phyloP scores from a whole-genome alignment of 2,329 filamentous ascomycete species.

The Ilyonectria destructans region DNA sequence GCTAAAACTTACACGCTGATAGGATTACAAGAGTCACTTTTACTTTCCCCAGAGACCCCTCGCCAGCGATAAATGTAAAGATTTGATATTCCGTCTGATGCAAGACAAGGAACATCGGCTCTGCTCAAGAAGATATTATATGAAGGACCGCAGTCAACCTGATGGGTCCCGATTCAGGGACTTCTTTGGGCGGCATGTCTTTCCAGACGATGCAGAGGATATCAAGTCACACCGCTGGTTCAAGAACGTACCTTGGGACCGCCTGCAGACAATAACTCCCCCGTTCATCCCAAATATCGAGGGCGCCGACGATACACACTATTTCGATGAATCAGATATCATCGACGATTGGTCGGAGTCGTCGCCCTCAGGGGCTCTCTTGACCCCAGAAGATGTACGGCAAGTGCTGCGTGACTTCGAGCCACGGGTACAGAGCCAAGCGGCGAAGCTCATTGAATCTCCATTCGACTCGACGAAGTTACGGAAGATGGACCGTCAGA shows the following conservation, averaged over 20 bases:
- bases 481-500: constrained; percentile 65
- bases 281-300: constrained; percentile 86
- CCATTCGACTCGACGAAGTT: constrained; percentile 67
- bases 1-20: constrained; percentile 27
- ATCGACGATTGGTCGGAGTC: constrained; percentile 76
- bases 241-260: constrained; percentile 82
- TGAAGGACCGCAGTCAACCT: constrained; percentile 69
- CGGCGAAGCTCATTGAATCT: constrained; percentile 62
- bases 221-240: constrained; percentile 95
- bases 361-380: constrained; percentile 53
- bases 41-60: constrained; percentile 78
- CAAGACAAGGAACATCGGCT: constrained; percentile 83
- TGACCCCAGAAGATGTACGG: constrained; percentile 52
- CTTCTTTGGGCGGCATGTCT: constrained; percentile 75
- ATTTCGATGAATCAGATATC: constrained; percentile 88
- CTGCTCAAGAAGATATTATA: constrained; percentile 81
- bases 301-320: constrained; percentile 82
- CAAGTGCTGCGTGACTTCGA: constrained; percentile 58
- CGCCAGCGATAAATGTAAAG: constrained; percentile 80
- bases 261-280: constrained; percentile 78
- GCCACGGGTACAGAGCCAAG: constrained; percentile 59
- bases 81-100: constrained; percentile 82
- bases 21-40: constrained; percentile 81
- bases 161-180: constrained; percentile 44
- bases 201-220: constrained; percentile 87